Percentiles rank a stretch among this genome's conserved stretches.
Evolutionary conservation across 75 land plant species (phyloP).

Genomic region (Azolla pinnata): DNA sequence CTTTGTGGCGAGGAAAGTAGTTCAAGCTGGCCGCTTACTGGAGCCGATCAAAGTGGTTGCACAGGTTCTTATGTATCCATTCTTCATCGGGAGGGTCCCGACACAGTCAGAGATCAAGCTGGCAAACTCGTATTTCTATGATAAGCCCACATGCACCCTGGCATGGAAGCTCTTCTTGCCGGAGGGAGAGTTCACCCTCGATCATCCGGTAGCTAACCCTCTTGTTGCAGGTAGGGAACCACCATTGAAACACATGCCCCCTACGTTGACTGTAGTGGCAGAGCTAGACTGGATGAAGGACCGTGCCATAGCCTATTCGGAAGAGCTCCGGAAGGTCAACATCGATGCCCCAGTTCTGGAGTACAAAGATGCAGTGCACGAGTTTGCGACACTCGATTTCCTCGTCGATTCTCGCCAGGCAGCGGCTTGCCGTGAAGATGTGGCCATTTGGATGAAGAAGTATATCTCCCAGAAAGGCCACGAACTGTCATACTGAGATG

Average conservation of each 20-base stretch:
- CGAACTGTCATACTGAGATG: slow-evolving; percentile 72
- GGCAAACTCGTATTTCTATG: slow-evolving; percentile 75
- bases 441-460: slow-evolving; percentile 83
- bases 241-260: slow-evolving; percentile 68
- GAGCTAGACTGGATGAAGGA: slow-evolving; percentile 94
- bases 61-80: slow-evolving; percentile 76
- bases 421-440: slow-evolving; percentile 73
- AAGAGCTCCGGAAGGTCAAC: slow-evolving; percentile 57
- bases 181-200: slow-evolving; percentile 52
- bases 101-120: slow-evolving; percentile 76
- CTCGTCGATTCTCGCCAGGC: slow-evolving; percentile 65
- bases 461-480: slow-evolving; percentile 58
- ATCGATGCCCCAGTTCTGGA: slow-evolving; percentile 83
- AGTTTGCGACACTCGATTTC: slow-evolving; percentile 79
- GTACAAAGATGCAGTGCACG: slow-evolving; percentile 88
- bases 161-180: slow-evolving; percentile 82
- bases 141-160: slow-evolving; percentile 57
- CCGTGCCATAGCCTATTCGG: slow-evolving; percentile 73
- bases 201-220: slow-evolving; percentile 72
- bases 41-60: slow-evolving; percentile 77
- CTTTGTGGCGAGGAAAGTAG: slow-evolving; percentile 55
- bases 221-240: slow-evolving; percentile 40
- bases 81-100: slow-evolving; percentile 56
- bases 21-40: slow-evolving; percentile 47
- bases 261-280: slow-evolving; percentile 64